Evolutionary conservation across 345 rosid genomes (phyloP), one percentile per base, ranked within the genome.

Genomic region (Brassica nigra): DNA sequence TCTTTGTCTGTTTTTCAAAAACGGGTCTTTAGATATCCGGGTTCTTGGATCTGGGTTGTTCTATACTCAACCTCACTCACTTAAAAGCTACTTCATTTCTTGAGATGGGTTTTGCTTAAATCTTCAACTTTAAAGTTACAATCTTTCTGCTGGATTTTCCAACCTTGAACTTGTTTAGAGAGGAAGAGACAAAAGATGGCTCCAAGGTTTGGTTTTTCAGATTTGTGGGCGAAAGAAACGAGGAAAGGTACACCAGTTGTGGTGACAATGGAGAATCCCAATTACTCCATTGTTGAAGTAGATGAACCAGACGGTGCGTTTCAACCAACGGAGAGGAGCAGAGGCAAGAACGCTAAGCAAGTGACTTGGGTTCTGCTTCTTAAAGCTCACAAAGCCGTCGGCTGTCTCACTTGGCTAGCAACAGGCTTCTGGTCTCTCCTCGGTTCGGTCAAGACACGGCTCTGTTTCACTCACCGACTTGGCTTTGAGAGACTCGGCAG

Each of bases 351-450:
- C 59, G 97, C 91, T 0, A 93, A 88, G 83, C 97, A 93, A 77
- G 92, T 91, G 44, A 91, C 90, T 8, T 93, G 98, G 98, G 93
- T 93, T 73, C 75, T 93, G 78, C 94, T 93, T 54, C 97, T 93
- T 63, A 90, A 89, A 74, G 98, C 97, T 84, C 92, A 93, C 16
- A 86, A 76, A 76, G 98, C 97, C 28, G 92, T 89, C 49, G 97
- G 97, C 6, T 91, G 90, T 71, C 85, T 93, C 52, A 83, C 95
- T 75, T 91, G 90, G 96, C 16, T 92, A 5, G 94, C 90, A 27
- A 76, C 90, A 5, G 59, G 88, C 28, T 83, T 89, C 71, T 92
- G 97, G 94, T 80, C 94, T 59, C 83, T 89, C 76, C 91, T 92
- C 52, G 94, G 94, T 28, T 69, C 94, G 31, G 76, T 89, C 68